Base-by-base conservation (phyloP, 2,329 filamentous ascomycete species). In the Sporothrix pseudoabietina region DNA sequence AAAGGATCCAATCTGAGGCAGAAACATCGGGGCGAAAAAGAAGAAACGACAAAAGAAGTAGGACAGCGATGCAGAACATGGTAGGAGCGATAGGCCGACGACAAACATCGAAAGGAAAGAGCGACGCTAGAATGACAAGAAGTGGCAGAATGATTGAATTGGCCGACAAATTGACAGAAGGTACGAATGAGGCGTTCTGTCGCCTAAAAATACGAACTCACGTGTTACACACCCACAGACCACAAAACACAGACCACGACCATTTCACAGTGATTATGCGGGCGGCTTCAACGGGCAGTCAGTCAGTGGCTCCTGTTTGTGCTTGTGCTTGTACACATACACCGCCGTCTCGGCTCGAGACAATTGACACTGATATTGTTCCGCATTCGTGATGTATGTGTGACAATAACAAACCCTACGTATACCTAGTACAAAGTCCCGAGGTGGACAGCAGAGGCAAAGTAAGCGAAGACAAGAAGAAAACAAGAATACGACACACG, bases 1-100 rank as follows among this genome's bases (percentile, higher is more conserved):
- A 69, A 57, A 70, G 68, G 52, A 70, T 59, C 16, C 49, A 22
- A 35, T 54, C 66, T 44, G 68, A 57, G 44, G 68, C 32, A 54
- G 30, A 44, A 52, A n/a, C 39, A 14, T 47, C 61, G 61, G 41
- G n/a, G n/a, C n/a, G 14, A n/a, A 49, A 47, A 44, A 59, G 26
- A 71, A 14, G 35, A 57, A 6, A n/a, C 14, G n/a, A 63, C 14
- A 66, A 54, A 19, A 26, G 52, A 19, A 30, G 52, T 12, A 16
- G 39, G 22, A 66, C 16, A 39, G 47, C 12, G 39, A 47, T 30
- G 30, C 61, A 52, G 26, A 41, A 63, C 44, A 71, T 49, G 41
- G 2, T 39, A 63, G 32, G 44, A 26, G 57, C 44, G n/a, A 65
- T 54, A 44, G 61, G 30, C 44, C 14, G 22, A 14, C 10, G 1